Percentiles rank a stretch among this genome's conserved stretches.
Evolutionary conservation across 805 yeast genomes (phyloP).

Genomic region (Zygotorulaspora danielsina): DNA sequence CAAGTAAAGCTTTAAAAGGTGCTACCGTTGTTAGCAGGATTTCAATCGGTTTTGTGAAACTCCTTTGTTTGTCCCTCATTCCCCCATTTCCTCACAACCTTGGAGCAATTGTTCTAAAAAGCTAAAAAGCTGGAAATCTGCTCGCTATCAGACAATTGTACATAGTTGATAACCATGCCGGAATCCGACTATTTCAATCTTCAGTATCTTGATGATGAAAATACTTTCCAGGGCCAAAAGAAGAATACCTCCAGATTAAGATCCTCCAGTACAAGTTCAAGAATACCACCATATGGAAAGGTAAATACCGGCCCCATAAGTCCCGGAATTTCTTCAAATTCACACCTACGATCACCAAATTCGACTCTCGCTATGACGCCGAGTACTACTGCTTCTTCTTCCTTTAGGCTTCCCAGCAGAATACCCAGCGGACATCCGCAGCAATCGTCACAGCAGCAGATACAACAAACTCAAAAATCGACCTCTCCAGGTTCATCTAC

Average conservation of each 20-base stretch:
- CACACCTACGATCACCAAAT: conserved; percentile 12
- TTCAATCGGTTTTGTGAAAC: no score
- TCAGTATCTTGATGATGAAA: conserved; percentile 7
- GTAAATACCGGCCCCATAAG: conserved; percentile 7
- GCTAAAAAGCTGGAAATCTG: neutral
- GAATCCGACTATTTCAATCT: conserved; percentile 16
- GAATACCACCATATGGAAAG: conserved; percentile 10
- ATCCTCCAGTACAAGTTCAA: conserved; percentile 13
- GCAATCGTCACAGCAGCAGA: conserved; percentile 6
- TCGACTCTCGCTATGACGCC: conserved; percentile 7
- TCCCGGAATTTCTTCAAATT: conserved; percentile 7
- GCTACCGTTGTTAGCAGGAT: no score
- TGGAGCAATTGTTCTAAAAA: neutral
- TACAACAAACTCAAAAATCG: conserved; percentile 8
- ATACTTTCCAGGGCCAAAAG: conserved; percentile 6
- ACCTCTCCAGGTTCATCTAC: conserved; percentile 18
- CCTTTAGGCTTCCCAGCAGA: conserved; percentile 13
- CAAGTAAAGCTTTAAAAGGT: no score
- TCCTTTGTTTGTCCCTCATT: no score
- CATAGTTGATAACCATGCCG: conserved; percentile 6
- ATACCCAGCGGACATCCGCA: conserved; percentile 8
- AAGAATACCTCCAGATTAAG: conserved; percentile 11
- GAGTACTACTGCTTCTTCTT: conserved; percentile 10
- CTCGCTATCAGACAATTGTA: neutral
- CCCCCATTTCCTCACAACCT: neutral